Evolutionary conservation across 768 basidiomycete species (phyloP).

Genomic region (Leccinum disarticulatum): DNA sequence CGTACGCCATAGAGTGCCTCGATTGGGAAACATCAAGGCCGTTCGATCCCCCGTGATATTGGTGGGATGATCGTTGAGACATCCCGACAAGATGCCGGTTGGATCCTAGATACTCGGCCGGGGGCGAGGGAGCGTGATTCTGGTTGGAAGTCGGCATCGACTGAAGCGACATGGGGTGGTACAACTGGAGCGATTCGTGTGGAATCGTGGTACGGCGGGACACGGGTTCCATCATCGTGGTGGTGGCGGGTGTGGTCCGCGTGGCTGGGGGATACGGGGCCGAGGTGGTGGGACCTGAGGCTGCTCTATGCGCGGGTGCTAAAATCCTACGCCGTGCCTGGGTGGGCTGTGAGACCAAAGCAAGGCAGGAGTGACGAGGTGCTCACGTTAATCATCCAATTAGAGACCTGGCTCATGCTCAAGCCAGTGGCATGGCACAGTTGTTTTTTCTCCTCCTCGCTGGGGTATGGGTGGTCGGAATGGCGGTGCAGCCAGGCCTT

Average conservation of each 20-base stretch:
- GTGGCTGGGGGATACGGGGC: slow-evolving; percentile 61
- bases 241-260: slow-evolving; percentile 25
- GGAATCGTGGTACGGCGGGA: slow-evolving; percentile 67
- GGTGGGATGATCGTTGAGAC: slow-evolving; percentile 35
- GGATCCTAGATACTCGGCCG: slow-evolving; percentile 41
- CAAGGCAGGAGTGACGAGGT: slow-evolving; percentile 20
- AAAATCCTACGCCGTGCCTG: slow-evolving; percentile 55
- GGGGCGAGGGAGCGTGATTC: slow-evolving; percentile 32
- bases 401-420: slow-evolving; percentile 87
- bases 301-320: slow-evolving; percentile 42
- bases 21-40: slow-evolving; percentile 32
- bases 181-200: slow-evolving; percentile 68
- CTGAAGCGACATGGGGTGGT: slow-evolving; percentile 78
- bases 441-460: slow-evolving; percentile 82
- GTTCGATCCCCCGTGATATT: slow-evolving; percentile 24
- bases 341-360: slow-evolving; percentile 15
- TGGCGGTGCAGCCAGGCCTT: slow-evolving; percentile 88
- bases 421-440: slow-evolving; percentile 82
- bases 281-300: slow-evolving; percentile 68
- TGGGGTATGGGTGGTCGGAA: slow-evolving; percentile 86
- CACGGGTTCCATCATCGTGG: slow-evolving; percentile 34
- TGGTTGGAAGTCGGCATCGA: slow-evolving; percentile 38
- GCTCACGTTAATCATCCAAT: slow-evolving; percentile 90
- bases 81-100: slow-evolving; percentile 49
- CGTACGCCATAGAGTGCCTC: slow-evolving; percentile 38